Evolutionary conservation across 139 green algal genomes (phyloP).

Genomic region (Nannochloris sp.): DNA sequence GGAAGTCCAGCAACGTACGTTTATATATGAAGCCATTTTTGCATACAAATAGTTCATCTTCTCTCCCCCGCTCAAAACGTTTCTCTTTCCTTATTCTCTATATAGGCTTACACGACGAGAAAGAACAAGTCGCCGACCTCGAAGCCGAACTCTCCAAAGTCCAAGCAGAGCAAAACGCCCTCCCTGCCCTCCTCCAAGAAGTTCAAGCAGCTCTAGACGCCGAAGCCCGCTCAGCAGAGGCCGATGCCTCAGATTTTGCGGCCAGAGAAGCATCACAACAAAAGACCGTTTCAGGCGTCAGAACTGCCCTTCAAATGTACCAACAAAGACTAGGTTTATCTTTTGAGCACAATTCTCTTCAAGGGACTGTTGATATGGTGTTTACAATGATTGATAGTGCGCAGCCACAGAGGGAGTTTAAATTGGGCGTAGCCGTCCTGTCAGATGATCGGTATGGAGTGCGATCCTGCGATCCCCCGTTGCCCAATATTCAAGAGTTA

Average conservation of each 20-base stretch:
- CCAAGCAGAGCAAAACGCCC: conserved; percentile 8
- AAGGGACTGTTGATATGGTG: not conserved
- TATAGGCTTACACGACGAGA: conserved; percentile 13
- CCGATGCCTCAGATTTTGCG: conserved; percentile 6
- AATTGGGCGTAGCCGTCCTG: not conserved
- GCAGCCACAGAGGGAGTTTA: not conserved
- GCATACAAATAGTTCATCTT: too few relatives aligned
- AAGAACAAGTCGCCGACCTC: not conserved
- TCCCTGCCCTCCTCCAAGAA: conserved; percentile 14
- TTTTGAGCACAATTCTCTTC: conserved; percentile 7
- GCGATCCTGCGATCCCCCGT: not conserved
- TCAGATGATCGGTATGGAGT: not conserved
- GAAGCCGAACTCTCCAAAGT: conserved; percentile 7
- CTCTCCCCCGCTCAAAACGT: too few relatives aligned
- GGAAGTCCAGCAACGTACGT: not conserved
- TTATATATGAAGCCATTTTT: too few relatives aligned
- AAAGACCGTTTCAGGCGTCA: conserved; percentile 13
- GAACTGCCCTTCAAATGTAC: conserved; percentile 17
- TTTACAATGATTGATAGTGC: not conserved
- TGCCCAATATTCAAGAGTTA: not conserved
- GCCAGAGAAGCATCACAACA: conserved; percentile 5
- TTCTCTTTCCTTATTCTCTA: not conserved
- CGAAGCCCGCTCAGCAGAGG: conserved; percentile 7
- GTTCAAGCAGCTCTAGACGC: conserved; percentile 11
- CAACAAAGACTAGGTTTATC: conserved; percentile 9